phyloP scores from a whole-genome alignment of 1,284 basidiomycete species.

The Apiotrichum gracile region DNA sequence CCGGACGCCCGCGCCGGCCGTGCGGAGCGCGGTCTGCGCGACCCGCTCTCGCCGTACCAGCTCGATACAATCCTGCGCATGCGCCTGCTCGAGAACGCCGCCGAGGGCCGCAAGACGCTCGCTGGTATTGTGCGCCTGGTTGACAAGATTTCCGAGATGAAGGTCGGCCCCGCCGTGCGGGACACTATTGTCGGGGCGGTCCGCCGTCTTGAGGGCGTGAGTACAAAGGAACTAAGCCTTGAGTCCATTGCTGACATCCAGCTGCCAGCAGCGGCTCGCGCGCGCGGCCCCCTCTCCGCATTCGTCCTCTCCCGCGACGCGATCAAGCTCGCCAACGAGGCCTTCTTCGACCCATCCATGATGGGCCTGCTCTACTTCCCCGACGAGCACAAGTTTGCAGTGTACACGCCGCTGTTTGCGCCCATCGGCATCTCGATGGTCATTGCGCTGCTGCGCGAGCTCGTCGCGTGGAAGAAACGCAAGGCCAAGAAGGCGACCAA shows the following conservation, averaged over 20 bases:
- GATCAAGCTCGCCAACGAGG: slow-evolving; percentile 67
- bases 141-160: slow-evolving; percentile 81
- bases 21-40: slow-evolving; percentile 2
- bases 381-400: slow-evolving; percentile 88
- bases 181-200: slow-evolving; percentile 66
- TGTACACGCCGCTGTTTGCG: slow-evolving; percentile 87
- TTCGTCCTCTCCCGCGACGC: slow-evolving; percentile 64
- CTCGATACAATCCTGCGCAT: slow-evolving; percentile 67
- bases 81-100: slow-evolving; percentile 65
- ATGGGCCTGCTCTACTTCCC: slow-evolving; percentile 93
- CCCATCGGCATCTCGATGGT: slow-evolving; percentile 76
- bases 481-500: background rate
- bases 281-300: slow-evolving; percentile 21
- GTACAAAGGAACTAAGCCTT: slow-evolving; percentile 16
- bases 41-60: slow-evolving; percentile 56
- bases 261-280: slow-evolving; percentile 6
- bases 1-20: background rate
- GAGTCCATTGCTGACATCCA: background rate
- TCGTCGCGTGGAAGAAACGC: slow-evolving; percentile 54
- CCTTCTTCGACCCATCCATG: slow-evolving; percentile 97
- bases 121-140: slow-evolving; percentile 74
- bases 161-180: slow-evolving; percentile 68
- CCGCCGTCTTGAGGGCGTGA: slow-evolving; percentile 62
- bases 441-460: slow-evolving; percentile 65
- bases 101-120: slow-evolving; percentile 65